Percentiles rank a stretch among this genome's conserved stretches.
Conservation (phyloP, 441 rosid species). For the Flueggea neowawraea region DNA sequence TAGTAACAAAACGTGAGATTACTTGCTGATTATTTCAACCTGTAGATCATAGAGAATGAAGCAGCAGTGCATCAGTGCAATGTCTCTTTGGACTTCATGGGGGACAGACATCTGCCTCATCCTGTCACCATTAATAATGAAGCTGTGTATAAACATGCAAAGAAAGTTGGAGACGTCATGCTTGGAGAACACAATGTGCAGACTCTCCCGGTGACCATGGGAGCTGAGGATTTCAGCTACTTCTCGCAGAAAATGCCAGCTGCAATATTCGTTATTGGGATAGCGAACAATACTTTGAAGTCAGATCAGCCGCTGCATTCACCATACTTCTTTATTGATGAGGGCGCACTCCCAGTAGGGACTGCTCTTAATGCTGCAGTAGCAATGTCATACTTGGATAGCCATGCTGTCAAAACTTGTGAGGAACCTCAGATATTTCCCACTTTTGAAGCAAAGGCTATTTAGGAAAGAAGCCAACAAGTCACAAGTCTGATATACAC, state of each 20-base stretch:
- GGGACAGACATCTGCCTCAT: slow-evolving; percentile 29
- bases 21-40: background rate
- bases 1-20: background rate
- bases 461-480: background rate
- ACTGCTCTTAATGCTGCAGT: slow-evolving; percentile 47
- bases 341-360: slow-evolving; percentile 45
- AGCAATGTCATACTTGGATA: slow-evolving; percentile 45
- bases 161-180: slow-evolving; percentile 35
- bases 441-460: background rate
- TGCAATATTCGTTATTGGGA: slow-evolving; percentile 37
- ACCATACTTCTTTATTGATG: slow-evolving; percentile 41
- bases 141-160: slow-evolving; percentile 34
- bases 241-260: slow-evolving; percentile 41
- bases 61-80: slow-evolving; percentile 40
- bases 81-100: slow-evolving; percentile 35
- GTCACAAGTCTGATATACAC: too few relatives aligned
- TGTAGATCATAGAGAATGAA: slow-evolving; percentile 42
- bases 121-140: slow-evolving; percentile 38
- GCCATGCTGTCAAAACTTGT: slow-evolving; percentile 13
- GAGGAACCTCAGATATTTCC: slow-evolving; percentile 4
- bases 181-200: slow-evolving; percentile 41
- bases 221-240: slow-evolving; percentile 55
- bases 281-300: slow-evolving; percentile 33
- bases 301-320: slow-evolving; percentile 44
- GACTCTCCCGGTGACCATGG: slow-evolving; percentile 37